Conservation (phyloP, 73 alveolate genomes). For the Symbiodinium natans region DNA sequence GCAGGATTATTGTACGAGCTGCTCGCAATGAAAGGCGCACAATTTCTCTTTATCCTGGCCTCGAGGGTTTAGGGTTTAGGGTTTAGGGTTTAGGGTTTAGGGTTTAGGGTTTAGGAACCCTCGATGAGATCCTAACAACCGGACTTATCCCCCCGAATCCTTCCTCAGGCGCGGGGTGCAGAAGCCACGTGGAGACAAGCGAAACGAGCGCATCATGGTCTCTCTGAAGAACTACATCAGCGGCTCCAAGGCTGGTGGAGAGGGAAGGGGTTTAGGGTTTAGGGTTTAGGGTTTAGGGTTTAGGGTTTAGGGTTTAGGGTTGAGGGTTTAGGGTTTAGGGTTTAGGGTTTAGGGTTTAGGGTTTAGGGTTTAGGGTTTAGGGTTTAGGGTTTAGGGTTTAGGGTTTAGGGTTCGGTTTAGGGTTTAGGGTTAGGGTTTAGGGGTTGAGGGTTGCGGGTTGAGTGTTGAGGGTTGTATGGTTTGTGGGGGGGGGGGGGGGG, state of each 20-base stretch:
- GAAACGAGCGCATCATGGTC: slow-evolving; percentile 67
- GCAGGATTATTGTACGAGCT: no score
- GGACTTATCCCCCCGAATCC: background rate
- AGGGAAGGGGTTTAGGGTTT: no score
- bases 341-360: background rate
- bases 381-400: background rate
- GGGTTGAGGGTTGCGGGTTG: background rate
- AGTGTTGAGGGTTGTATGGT: no score
- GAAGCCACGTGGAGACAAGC: slow-evolving; percentile 92
- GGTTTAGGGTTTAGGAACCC: no score
- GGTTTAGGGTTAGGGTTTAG: background rate
- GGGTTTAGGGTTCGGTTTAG: no score
- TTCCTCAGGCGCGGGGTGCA: slow-evolving; percentile 49
- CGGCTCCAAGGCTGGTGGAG: background rate
- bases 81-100: no score
- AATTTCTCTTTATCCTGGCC: no score
- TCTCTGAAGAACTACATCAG: slow-evolving; percentile 36
- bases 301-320: background rate
- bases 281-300: background rate
- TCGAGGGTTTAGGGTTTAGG: no score
- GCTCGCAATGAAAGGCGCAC: no score
- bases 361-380: background rate
- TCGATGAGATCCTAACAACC: background rate
- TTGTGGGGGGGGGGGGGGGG: no score
- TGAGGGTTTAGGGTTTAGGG: no score